These are phyloP conservation scores for Rhodotorula diobovata DNA, from an alignment of 768 basidiomycete genomes.

Conservation along the genomic window DNA sequence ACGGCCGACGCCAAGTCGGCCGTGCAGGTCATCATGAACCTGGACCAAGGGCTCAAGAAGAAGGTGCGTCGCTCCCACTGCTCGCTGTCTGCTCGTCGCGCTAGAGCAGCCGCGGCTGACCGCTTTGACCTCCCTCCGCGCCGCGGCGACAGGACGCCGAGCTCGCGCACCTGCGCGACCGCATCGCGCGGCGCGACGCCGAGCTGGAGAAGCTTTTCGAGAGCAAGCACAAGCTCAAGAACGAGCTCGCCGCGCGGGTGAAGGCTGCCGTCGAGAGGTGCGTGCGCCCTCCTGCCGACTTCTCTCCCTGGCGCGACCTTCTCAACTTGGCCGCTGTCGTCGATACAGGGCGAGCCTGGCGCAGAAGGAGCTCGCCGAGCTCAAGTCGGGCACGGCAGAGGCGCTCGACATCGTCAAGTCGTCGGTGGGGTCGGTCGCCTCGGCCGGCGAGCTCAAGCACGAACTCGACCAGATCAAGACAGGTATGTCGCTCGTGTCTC, in stretches of 20 bases:
- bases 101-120: not conserved
- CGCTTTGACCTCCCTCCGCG: not conserved
- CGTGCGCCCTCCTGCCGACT: not conserved
- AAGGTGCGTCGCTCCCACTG: not conserved
- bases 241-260: not conserved
- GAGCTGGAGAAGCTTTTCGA: not conserved
- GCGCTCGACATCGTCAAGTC: not conserved
- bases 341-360: not conserved
- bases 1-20: not conserved
- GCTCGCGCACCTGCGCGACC: not conserved
- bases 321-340: not conserved
- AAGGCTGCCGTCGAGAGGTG: not conserved
- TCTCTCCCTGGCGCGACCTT: not conserved
- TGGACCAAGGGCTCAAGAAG: not conserved
- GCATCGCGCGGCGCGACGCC: not conserved
- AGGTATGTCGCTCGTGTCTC: too few relatives aligned
- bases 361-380: not conserved
- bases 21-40: not conserved
- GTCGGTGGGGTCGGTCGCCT: not conserved
- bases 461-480: not conserved
- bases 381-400: not conserved
- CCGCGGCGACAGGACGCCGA: slow-evolving; percentile 18
- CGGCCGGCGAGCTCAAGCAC: not conserved
- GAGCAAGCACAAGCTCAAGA: slow-evolving; percentile 14
- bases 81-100: not conserved